These are phyloP conservation scores for Yarrowia deformans DNA, from an alignment of 805 yeast species.

Conservation along the genomic window DNA sequence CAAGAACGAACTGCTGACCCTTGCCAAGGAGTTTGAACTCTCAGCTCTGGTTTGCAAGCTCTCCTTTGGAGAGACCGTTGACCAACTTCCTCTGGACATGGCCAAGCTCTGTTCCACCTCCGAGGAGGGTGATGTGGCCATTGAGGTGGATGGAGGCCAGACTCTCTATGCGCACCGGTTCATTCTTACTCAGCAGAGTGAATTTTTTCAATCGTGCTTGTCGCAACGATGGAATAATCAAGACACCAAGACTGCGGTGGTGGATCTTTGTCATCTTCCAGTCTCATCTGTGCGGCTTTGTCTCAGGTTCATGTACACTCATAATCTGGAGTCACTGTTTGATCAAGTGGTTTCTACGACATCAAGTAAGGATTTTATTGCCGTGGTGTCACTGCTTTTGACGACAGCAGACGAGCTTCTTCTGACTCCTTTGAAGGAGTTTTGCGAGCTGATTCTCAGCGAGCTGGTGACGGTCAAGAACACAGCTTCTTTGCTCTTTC, in stretches of 20 bases:
- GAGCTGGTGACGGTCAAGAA: constrained; percentile 57
- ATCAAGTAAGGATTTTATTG: constrained; percentile 56
- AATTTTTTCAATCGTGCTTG: constrained; percentile 67
- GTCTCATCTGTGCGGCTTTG: constrained; percentile 58
- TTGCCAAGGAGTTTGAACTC: constrained; percentile 43
- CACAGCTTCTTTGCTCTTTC: constrained; percentile 62
- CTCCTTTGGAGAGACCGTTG: constrained; percentile 36
- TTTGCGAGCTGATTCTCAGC: constrained; percentile 59
- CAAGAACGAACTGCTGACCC: constrained; percentile 45
- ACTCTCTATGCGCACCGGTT: constrained; percentile 53
- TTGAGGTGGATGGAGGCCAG: neutral
- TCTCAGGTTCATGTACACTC: constrained; percentile 65
- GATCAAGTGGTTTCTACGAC: constrained; percentile 46
- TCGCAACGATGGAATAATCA: constrained; percentile 61
- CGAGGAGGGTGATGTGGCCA: neutral
- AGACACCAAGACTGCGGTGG: constrained; percentile 36
- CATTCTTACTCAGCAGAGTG: constrained; percentile 61
- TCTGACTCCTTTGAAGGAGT: constrained; percentile 63
- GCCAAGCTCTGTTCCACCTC: neutral
- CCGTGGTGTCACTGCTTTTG: constrained; percentile 63
- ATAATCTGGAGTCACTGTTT: constrained; percentile 46
- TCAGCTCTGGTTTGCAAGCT: constrained; percentile 40
- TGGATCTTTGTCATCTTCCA: constrained; percentile 57
- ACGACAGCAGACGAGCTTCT: constrained; percentile 69
- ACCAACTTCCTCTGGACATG: constrained; percentile 10